Conservation (phyloP, 805 yeast genomes). For the Allodekkera sacchari region DNA sequence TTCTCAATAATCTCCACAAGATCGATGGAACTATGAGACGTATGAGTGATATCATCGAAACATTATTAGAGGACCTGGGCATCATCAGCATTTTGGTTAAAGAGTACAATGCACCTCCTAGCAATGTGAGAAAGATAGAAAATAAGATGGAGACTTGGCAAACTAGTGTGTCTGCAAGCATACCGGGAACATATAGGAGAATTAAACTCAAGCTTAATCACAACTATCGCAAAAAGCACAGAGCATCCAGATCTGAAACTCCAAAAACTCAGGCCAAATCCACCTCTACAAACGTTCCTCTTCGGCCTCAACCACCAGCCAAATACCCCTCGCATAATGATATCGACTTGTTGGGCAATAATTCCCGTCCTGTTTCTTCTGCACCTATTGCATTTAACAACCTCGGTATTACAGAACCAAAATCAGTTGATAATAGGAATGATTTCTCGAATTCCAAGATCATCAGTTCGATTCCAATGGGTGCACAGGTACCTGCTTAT, state of each 20-base stretch:
- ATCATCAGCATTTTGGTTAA: constrained; percentile 23
- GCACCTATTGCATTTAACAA: too few species aligned
- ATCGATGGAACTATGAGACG: constrained; percentile 36
- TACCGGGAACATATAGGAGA: constrained; percentile 23
- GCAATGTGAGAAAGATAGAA: constrained; percentile 23
- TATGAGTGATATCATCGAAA: constrained; percentile 34
- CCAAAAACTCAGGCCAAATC: neutral
- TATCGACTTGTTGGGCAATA: too few species aligned
- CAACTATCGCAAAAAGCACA: constrained; percentile 2
- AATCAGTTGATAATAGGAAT: too few species aligned
- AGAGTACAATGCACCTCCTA: constrained; percentile 21
- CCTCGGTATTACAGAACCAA: too few species aligned
- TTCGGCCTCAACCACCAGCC: too few species aligned
- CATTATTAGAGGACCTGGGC: constrained; percentile 34
- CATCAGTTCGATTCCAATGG: too few species aligned
- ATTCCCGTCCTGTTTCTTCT: too few species aligned
- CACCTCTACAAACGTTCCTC: too few species aligned
- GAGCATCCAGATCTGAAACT: neutral
- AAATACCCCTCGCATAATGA: too few species aligned
- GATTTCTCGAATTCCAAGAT: too few species aligned
- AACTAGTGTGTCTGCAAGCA: constrained; percentile 25
- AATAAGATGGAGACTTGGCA: constrained; percentile 21
- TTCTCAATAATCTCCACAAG: constrained; percentile 23
- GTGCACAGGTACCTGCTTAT: too few species aligned
- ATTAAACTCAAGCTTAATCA: constrained; percentile 10